Base-by-base conservation (phyloP, 768 basidiomycete genomes). In the Trametes cubensis region DNA sequence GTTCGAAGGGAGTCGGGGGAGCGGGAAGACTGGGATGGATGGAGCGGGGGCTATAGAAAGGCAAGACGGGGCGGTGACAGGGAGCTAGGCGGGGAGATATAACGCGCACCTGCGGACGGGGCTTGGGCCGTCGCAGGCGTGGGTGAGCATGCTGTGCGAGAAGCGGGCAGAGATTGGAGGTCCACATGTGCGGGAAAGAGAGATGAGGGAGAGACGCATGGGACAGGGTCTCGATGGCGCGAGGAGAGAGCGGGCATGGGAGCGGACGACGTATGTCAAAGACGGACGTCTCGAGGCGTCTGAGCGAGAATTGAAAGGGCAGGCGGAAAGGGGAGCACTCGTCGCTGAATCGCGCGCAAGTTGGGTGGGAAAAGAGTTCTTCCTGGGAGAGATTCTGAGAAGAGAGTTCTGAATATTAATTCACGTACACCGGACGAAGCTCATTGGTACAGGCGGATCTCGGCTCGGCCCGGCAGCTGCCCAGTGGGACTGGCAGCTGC, bases 71-170 rank as follows among this genome's bases (percentile, higher is more conserved):
- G 6, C 45, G 25, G 44, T 57, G 61, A 56, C 48, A 62, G 50
- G 41, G 49, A 57, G 49, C 14, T 17, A 46, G 49, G 8, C 28
- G 21, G 21, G 39, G 42, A 39, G 49, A 57, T 62, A 62, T 62
- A 51, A 45, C 61, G 38, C 23, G 60, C 52, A 34, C 23, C 14
- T 21, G 45, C 45, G 18, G 34, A 18, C 25, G 48, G 26, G 46
- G 30, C 54, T 41, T 50, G 44, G 30, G 42, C 48, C 44, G 18
- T 20, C 21, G n/a, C 21, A 50, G 34, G 38, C 61, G 55, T 42
- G 49, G 61, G 61, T 34, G 28, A 20, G 40, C 34, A 62, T 57
- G 61, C 61, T 53, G 61, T 57, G 61, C 61, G 55, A 57, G 61
- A 57, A 46, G 61, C 39, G n/a, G 55, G 30, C 28, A n/a, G 23